Evolutionary conservation across 2,329 filamentous ascomycete genomes (phyloP).

Genomic region (Thielaviopsis ethacetica): DNA sequence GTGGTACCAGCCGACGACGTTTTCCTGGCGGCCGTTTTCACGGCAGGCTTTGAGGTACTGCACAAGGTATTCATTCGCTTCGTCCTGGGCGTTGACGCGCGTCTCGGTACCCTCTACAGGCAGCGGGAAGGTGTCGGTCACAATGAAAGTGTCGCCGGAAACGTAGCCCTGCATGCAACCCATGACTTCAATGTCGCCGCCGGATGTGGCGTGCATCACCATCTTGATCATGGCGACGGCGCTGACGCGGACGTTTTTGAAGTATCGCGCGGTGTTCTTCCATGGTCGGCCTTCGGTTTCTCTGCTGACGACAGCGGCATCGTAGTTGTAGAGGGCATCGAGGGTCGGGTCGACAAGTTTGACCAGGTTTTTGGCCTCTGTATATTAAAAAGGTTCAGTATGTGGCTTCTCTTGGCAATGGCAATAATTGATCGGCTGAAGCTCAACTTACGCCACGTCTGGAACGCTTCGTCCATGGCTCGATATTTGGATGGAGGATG

Average conservation of each 20-base stretch:
- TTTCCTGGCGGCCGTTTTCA: constrained; percentile 65
- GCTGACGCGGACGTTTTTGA: constrained; percentile 85
- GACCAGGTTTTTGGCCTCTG: constrained; percentile 78
- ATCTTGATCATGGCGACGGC: constrained; percentile 93
- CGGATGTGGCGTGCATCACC: constrained; percentile 97
- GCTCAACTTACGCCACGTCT: constrained; percentile 16
- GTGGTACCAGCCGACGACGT: constrained; percentile 96
- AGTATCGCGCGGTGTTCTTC: constrained; percentile 65
- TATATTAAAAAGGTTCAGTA: constrained; percentile 3
- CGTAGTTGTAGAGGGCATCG: constrained; percentile 83
- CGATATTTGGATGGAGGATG: background rate
- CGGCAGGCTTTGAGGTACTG: constrained; percentile 64
- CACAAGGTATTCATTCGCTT: constrained; percentile 95
- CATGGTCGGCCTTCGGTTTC: constrained; percentile 63
- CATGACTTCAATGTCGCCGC: constrained; percentile 88
- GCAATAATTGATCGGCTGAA: background rate
- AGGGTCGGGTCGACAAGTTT: constrained; percentile 70
- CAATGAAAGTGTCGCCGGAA: constrained; percentile 66
- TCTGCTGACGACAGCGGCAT: constrained; percentile 27
- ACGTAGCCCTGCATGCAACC: constrained; percentile 95
- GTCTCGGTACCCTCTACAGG: constrained; percentile 98
- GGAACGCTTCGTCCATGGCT: constrained; percentile 17
- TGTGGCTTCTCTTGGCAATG: background rate
- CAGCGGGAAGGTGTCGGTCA: constrained; percentile 85
- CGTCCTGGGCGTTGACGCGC: constrained; percentile 84